Base-by-base conservation (phyloP, 2,329 filamentous ascomycete genomes). In the Raffaelea albimanens region DNA sequence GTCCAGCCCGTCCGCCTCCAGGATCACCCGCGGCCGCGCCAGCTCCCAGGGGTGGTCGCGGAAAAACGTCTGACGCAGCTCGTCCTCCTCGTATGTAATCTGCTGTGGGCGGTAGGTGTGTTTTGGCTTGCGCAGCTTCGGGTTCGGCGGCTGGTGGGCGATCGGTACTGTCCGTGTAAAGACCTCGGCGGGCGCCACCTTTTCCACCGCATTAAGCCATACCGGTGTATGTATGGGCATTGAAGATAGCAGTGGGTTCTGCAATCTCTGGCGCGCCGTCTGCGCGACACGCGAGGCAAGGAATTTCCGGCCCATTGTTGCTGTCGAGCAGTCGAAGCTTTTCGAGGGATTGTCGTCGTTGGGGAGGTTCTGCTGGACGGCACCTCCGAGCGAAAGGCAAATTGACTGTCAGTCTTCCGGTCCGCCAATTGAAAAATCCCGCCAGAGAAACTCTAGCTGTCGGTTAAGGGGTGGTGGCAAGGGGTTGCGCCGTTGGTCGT, bases 31-130 rank as follows among this genome's bases (percentile, higher is more conserved):
- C 47, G 93, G 93, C 53, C 91, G 77, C 18, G 93, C 93, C 60
- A 98, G 70, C 67, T 98, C 93, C 93, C 93, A 98, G 5, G 93
- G 93, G 63, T 98, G 93, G 64, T 98, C 91, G 59, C 76, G 80
- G 71, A 87, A 98, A 69, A 97, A 98, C 23, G 82, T 79, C 56
- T 68, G 73, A 53, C 93, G 83, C 59, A 98, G 72, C 51, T 70
- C 67, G 66, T 98, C 93, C 64, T 98, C 93, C 51, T 85, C 79
- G 63, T 93, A 96, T 46, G 69, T 70, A 53, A 98, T 82, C 49
- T 72, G 68, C 54, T 89, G 78, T 2, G 93, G 93, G 57, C 82
- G 80, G 71, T 90, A 97, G 57, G 95, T 69, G 56, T 82, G 80
- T 65, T 80, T 88, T 25, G 84, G 74, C 63, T 83, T 85, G 62